Base-by-base conservation (phyloP, 1,139 yeast genomes). In the Suhomyces choctaworum region DNA sequence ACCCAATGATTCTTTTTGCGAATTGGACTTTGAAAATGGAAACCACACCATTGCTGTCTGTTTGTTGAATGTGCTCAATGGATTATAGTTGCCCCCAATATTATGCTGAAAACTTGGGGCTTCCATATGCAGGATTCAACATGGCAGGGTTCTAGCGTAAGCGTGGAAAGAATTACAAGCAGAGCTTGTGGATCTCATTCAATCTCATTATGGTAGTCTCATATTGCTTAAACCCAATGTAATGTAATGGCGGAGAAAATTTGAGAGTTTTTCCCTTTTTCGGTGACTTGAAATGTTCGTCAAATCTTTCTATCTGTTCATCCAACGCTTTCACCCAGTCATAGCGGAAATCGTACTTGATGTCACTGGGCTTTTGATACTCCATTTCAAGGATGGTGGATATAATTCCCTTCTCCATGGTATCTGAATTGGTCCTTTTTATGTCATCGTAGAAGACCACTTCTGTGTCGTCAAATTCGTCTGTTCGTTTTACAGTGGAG, bases 321-420 rank as follows among this genome's bases (percentile, higher is more conserved):
- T 29, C 17, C 23, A 36, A 23, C 8, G 24, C 24, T 26, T 32
- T 36, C 3, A 60, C 38, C 74, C 74, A 69, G 1, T 31, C 25
- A 39, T 56, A 65, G 4, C 42, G 36, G 16, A 32, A 46, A 42
- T 67, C 72, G 38, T 57, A 58, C 42, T 62, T 64, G 30, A 68
- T 52, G 1, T 37, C 42, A 9, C 44, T 25, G 0, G 72, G 70
- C 26, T 48, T 51, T 25, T 54, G 53, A 9, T 37, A 26, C 32
- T 66, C 67, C 61, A 67, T 55, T 15, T 47, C 42, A 7, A 70
- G 39, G 5, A 70, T 48, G 0, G 73, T 67, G 8, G 34, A 32
- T 2, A 70, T 13, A 2, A 70, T 49, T 16, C 41, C 42, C 16
- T 47, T 45, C 40, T 70, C 76, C 4, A 50, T 41, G 11, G 52